Base-by-base conservation (phyloP, 2,329 filamentous ascomycete species). In the Ophiosphaerella narmari region DNA sequence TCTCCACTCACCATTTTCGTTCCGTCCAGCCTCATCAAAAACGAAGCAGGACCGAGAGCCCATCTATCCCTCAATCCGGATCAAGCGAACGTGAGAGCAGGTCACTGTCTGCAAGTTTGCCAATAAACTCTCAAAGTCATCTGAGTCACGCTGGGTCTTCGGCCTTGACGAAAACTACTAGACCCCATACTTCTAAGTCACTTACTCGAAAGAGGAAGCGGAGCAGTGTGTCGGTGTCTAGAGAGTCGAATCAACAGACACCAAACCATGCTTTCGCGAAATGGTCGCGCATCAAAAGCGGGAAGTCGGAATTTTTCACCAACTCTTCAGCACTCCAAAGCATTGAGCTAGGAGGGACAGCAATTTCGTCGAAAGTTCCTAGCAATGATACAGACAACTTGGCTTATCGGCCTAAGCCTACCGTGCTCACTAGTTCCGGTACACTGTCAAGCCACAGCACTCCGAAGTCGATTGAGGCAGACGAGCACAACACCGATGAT, bases 1-100 rank as follows among this genome's bases (percentile, higher is more conserved):
- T 97, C 6, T 84, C 83, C 47, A 85, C 86, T 24, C 81, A 94
- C 62, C 80, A 88, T 54, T 87, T 93, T 59, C 79, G 81, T 4
- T 86, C 88, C 4, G 64, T 57, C 16, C 72, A 71, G 21, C 54
- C 53, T n/a, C 60, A 57, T 7, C 44, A 43, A 26, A 63, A 46
- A 32, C 48, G 37, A 9, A 36, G 39, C n/a, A 29, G 32, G 12
- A 46, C 43, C 21, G 39, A 34, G 7, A 52, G 36, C 35, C 47
- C 48, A 18, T 45, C 43, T 7, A 46, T 35, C n/a, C 5, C 26
- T 14, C 29, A n/a, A 13, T 24, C 26, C n/a, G 7, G 29, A 11
- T 12, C 45, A 34, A 16, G 18, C 9, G 35, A 45, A 37, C 43
- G 39, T 12, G 18, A 38, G 8, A 21, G 3, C 3, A 21, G 18